Conservation (phyloP, 805 yeast genomes). For the Candida pini region DNA sequence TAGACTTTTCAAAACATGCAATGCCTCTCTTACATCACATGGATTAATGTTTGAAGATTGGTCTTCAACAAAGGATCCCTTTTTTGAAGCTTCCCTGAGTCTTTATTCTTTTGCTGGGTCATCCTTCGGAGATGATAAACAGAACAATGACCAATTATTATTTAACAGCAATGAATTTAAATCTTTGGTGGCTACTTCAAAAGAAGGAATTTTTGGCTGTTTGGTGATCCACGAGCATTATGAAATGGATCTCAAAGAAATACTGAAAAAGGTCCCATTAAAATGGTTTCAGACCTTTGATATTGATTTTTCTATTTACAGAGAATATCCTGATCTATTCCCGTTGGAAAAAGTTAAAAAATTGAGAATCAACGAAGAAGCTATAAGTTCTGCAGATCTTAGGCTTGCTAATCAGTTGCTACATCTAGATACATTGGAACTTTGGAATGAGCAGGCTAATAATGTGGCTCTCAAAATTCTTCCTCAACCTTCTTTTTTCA, state of each 20-base stretch:
- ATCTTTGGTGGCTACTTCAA: not conserved
- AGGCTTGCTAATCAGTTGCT: not conserved
- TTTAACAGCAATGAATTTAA: not conserved
- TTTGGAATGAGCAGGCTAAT: too few species aligned
- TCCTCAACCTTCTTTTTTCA: too few species aligned
- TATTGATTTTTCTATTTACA: not conserved
- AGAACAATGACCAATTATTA: not conserved
- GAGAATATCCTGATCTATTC: not conserved
- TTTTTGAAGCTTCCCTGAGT: not conserved
- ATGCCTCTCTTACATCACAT: not conserved
- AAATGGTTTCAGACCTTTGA: not conserved
- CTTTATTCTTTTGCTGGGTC: not conserved
- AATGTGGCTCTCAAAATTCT: too few species aligned
- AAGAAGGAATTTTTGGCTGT: not conserved
- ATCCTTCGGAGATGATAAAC: not conserved
- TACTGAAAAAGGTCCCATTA: not conserved
- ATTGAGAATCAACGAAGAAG: conserved; percentile 1
- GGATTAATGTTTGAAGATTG: conserved; percentile 1
- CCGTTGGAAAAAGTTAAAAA: not conserved
- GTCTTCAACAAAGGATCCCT: not conserved
- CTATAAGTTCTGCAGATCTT: not conserved
- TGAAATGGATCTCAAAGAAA: not conserved
- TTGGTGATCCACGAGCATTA: not conserved
- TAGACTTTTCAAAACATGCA: not conserved
- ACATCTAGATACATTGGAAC: not conserved